Evolutionary conservation across 2,329 filamentous ascomycete genomes (phyloP), one percentile per base, ranked within the genome.

Genomic region (Pseudopithomyces maydicus): DNA sequence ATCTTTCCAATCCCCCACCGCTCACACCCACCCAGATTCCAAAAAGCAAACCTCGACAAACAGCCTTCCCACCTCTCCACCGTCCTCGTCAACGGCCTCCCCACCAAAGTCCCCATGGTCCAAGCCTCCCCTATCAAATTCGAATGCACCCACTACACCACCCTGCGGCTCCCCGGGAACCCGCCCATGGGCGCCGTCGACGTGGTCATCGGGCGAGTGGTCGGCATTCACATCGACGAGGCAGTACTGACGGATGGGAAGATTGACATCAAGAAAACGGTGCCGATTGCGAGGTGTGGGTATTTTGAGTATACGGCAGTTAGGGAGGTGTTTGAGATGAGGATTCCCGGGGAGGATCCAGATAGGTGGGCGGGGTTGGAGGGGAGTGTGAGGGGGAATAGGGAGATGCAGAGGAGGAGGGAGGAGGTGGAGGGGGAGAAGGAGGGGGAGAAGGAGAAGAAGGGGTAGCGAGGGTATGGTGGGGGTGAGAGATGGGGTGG

Each of bases 241-340:
- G 67, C 73, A 11, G 83, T 83, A 1, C 60, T 88, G 61, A 85
- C 82, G 3, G 75, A 84, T 58, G 84, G 84, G 0, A 78, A 79
- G 54, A 66, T 88, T 38, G 84, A 88, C 76, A 70, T 87, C 1
- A 69, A 64, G 2, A 86, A 86, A 73, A 84, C 82, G 20, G 74
- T 79, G 73, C 85, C 85, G 3, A 87, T 88, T 71, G 85, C 84
- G 6, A 72, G 85, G 23, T 86, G 81, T 65, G 85, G 85, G 15
- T 88, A 88, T 67, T 84, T 82, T 64, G 78, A 87, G 67, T 88
- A 87, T 73, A 76, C 81, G 1, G 82, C 84, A 11, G 76, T 87
- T 2, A 74, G 75, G 50, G 79, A 84, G 20, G 81, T 82, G 1
- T 88, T 88, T 72, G 84, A 87, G 47, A 88, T 88, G 85, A 70